A percentile compares a stretch with the other conserved stretches of the same genome.
phyloP scores from a whole-genome alignment of 768 basidiomycete genomes.

The Rhodotorula graminis region DNA sequence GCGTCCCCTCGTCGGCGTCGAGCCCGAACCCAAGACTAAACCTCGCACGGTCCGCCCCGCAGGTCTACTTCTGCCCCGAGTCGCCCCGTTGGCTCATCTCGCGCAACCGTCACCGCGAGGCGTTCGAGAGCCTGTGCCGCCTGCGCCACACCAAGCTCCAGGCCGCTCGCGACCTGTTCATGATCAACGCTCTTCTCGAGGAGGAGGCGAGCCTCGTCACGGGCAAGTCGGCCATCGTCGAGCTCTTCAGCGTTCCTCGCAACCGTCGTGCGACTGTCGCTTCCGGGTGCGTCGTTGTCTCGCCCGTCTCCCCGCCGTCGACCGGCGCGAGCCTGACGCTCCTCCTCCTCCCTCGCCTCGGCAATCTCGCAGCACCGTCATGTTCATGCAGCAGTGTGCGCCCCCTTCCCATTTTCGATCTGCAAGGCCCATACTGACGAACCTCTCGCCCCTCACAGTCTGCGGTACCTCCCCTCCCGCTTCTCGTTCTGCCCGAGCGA shows the following conservation, averaged over 20 bases:
- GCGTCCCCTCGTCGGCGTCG: too few relatives aligned
- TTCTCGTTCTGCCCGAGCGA: too few relatives aligned
- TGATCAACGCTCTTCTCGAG: constrained; percentile 48
- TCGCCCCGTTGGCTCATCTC: constrained; percentile 35
- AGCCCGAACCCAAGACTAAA: too few relatives aligned
- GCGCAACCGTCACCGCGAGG: constrained; percentile 47
- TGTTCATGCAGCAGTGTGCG: constrained; percentile 58
- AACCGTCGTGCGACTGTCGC: constrained; percentile 60
- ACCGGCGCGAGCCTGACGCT: too few relatives aligned
- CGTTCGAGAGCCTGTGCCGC: constrained; percentile 34
- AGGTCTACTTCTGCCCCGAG: constrained; percentile 60
- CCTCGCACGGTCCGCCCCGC: constrained; percentile 4
- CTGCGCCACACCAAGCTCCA: constrained; percentile 48
- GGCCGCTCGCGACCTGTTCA: constrained; percentile 51
- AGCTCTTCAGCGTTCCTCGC: constrained; percentile 51
- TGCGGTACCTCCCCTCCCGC: too few relatives aligned
- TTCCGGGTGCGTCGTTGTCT: constrained; percentile 54
- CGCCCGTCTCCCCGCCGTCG: too few relatives aligned
- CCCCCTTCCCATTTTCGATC: too few relatives aligned
- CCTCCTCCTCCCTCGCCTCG: too few relatives aligned
- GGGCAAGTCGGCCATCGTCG: constrained; percentile 47
- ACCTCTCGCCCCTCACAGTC: too few relatives aligned
- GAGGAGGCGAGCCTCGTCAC: constrained; percentile 45
- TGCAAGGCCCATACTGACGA: too few relatives aligned
- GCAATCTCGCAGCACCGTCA: constrained; percentile 54